Evolutionary conservation across 805 yeast species (phyloP), one percentile per base, ranked within the genome.

Genomic region (Saccharomycopsis fermentans): DNA sequence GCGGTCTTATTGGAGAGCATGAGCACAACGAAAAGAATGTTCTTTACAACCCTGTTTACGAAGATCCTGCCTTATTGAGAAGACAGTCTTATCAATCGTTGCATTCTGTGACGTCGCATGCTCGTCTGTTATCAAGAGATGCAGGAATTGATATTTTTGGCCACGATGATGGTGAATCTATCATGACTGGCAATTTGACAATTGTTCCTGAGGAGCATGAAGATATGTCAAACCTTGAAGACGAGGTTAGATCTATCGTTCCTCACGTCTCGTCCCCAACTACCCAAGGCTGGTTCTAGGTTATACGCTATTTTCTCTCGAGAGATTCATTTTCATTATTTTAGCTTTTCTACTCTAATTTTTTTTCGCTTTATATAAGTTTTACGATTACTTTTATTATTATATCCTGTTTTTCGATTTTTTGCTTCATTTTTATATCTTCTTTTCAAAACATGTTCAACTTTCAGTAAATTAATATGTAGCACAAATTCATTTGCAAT

Each of bases 21-120:
- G 48, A 19, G 9, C 36, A 37, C 19, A 35, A 32, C 16, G 57
- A 26, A 6, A 24, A 55, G n/a, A 40, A 36, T 2, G 62, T 59
- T 17, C 40, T 39, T 19, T 27, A 52, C 17, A 56, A 59, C 51
- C 62, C 62, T 17, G 61, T 37, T 9, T 58, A 55, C 32, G 47
- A 43, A 32, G 56, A 52, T 32, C 59, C 59, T 29, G 34, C 34
- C 8, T n/a, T 59, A 14, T 43, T 35, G 16, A 56, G 47, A 57
- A 56, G 62, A 50, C 32, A 52, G 8, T 59, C 62, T 14, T 59
- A 59, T 27, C 62, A 59, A 32, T 55, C 59, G n/a, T 39, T 59
- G 52, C 26, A 47, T 19, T 55, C 62, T 12, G 52, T 27, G 6
- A 47, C 55, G 19, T 52, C 59, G 2, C 26, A 35, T 19, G 47